These are phyloP conservation scores for Lophiostoma macrostomum DNA, from an alignment of 495 filamentous ascomycete species.

Conservation along the genomic window DNA sequence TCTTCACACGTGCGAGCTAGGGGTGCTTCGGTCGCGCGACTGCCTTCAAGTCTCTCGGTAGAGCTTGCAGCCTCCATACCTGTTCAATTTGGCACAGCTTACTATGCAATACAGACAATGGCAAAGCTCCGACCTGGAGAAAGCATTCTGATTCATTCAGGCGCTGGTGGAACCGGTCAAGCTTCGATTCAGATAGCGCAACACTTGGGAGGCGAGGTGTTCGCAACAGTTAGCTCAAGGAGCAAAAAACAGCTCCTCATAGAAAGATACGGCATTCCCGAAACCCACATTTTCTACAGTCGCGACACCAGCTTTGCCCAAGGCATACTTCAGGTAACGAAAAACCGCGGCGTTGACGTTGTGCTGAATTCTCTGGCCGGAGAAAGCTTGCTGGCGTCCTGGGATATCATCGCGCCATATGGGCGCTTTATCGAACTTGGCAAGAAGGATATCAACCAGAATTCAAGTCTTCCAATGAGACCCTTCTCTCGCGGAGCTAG, in stretches of 20 bases:
- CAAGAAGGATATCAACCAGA: slow-evolving; percentile 9
- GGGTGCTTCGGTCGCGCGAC: background rate
- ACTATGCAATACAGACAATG: background rate
- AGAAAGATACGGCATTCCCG: background rate
- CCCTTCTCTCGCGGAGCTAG: slow-evolving; percentile 1
- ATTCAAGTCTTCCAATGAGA: background rate
- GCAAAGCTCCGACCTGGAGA: slow-evolving; percentile 36
- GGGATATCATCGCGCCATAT: slow-evolving; percentile 1
- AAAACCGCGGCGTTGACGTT: slow-evolving; percentile 10
- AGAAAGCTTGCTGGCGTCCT: background rate
- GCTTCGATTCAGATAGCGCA: slow-evolving; percentile 14
- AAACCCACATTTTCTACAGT: slow-evolving; percentile 11
- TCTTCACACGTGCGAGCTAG: background rate
- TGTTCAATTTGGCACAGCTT: background rate
- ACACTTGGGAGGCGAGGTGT: slow-evolving; percentile 15
- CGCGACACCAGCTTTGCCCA: slow-evolving; percentile 7
- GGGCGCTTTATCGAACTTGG: slow-evolving; percentile 25
- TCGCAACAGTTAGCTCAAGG: slow-evolving; percentile 4
- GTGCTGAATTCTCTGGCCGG: slow-evolving; percentile 14
- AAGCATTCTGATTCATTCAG: slow-evolving; percentile 28
- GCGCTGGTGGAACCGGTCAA: slow-evolving; percentile 21
- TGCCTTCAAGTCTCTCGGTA: background rate
- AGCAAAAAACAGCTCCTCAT: slow-evolving; percentile 14
- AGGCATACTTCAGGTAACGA: background rate
- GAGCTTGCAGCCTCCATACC: slow-evolving; percentile 4